Conservation (phyloP, 805 yeast genomes). For the Candida takata region DNA sequence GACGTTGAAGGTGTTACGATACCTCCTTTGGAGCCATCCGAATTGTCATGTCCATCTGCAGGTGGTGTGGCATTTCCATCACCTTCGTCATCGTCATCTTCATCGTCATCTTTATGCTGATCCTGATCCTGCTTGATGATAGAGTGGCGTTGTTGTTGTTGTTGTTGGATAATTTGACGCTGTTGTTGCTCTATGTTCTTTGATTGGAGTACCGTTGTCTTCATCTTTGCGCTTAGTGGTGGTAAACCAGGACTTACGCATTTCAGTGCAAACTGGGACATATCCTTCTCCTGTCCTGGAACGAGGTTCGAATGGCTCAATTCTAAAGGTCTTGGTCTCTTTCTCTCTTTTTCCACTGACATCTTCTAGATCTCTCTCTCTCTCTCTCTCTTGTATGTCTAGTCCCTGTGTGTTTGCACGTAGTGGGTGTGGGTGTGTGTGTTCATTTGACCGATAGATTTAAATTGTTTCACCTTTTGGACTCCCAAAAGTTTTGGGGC, state of each 20-base stretch:
- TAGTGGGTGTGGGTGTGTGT: too few relatives aligned
- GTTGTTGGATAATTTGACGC: slow-evolving; percentile 23
- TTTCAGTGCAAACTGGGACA: slow-evolving; percentile 21
- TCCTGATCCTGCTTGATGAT: too few relatives aligned
- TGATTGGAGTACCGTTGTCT: slow-evolving; percentile 21
- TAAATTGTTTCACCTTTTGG: neutral
- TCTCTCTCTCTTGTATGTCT: too few relatives aligned
- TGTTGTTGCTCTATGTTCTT: slow-evolving; percentile 23
- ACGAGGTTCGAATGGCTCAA: slow-evolving; percentile 17
- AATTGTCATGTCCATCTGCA: too few relatives aligned
- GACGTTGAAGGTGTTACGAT: slow-evolving; percentile 10
- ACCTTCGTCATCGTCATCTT: neutral
- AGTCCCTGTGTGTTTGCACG: too few relatives aligned
- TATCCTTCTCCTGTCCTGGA: slow-evolving; percentile 8
- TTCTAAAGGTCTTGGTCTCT: slow-evolving; percentile 24
- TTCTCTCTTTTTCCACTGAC: slow-evolving; percentile 17
- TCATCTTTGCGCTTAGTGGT: slow-evolving; percentile 23
- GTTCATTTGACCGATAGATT: too few relatives aligned
- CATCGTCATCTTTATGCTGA: slow-evolving; percentile 2
- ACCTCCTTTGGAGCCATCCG: too few relatives aligned
- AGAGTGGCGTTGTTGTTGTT: too few relatives aligned
- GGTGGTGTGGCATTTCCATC: too few relatives aligned
- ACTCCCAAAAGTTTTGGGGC: neutral
- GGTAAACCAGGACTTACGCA: slow-evolving; percentile 26
- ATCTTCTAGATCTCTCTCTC: too few relatives aligned